A percentile compares a stretch with the other conserved stretches of the same genome.
phyloP scores from a whole-genome alignment of 305 asterid species.

The Fraxinus greggii region DNA sequence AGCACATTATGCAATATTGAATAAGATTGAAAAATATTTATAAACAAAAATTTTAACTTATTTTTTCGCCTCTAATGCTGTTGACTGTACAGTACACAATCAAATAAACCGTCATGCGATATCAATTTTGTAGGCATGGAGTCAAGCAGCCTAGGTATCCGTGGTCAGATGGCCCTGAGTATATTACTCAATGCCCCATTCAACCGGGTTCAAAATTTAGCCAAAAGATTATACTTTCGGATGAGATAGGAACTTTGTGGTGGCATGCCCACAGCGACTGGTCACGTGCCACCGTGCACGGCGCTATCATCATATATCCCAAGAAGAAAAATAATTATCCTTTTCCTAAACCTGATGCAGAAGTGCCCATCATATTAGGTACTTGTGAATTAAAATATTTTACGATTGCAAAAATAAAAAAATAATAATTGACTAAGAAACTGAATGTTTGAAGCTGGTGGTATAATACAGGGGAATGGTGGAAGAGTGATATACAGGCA shows the following conservation, averaged over 20 bases:
- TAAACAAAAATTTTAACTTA: neutral
- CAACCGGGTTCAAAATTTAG: slow-evolving; percentile 44
- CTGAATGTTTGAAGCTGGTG: neutral
- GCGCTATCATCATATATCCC: slow-evolving; percentile 49
- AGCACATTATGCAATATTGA: neutral
- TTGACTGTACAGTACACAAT: neutral
- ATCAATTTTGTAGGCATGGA: slow-evolving; percentile 51
- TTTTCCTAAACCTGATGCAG: slow-evolving; percentile 48
- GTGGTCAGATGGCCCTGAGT: slow-evolving; percentile 65
- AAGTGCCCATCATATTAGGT: slow-evolving; percentile 63
- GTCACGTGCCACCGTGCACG: slow-evolving; percentile 64
- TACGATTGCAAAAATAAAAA: neutral
- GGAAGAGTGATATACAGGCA: slow-evolving; percentile 44
- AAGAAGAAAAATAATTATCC: slow-evolving; percentile 36
- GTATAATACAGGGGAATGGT: slow-evolving; percentile 54
- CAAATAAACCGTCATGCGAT: neutral
- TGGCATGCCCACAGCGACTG: slow-evolving; percentile 74
- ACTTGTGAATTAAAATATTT: neutral
- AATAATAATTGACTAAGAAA: neutral
- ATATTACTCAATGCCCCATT: slow-evolving; percentile 61
- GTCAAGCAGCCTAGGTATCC: slow-evolving; percentile 65
- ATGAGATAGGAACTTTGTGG: slow-evolving; percentile 67
- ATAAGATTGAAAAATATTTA: neutral
- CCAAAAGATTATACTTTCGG: slow-evolving; percentile 44
- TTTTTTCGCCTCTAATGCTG: neutral